Evolutionary conservation across 106 monocot genomes (phyloP).

Genomic region (Agapanthus africanus): DNA sequence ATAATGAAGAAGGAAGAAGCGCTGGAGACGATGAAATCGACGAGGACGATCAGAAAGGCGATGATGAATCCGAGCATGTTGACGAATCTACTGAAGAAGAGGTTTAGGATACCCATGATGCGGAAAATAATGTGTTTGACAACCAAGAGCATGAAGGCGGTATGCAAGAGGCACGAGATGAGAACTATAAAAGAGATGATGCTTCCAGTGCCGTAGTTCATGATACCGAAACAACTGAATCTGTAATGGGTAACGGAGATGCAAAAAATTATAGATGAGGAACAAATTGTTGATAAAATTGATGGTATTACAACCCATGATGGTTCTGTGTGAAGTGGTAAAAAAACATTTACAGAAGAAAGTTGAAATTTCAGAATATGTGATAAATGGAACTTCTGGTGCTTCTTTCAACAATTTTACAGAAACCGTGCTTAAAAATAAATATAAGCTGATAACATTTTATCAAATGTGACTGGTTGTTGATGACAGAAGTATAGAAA

Average conservation of each 20-base stretch:
- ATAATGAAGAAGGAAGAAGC: conserved; percentile 35
- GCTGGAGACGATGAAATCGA: conserved; percentile 44
- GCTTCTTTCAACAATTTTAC: background rate
- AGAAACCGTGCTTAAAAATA: no score
- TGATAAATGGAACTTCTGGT: conserved; percentile 5
- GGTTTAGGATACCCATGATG: conserved; percentile 18
- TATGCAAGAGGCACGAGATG: conserved; percentile 48
- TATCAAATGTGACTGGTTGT: no score
- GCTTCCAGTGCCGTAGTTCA: conserved; percentile 53
- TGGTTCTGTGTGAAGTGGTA: background rate
- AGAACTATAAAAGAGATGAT: conserved; percentile 55
- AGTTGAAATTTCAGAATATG: background rate
- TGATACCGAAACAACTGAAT: conserved; percentile 22
- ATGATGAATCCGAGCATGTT: conserved; percentile 17
- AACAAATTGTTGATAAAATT: background rate
- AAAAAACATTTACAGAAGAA: background rate
- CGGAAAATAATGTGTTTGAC: conserved; percentile 25
- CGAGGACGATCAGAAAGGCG: conserved; percentile 9
- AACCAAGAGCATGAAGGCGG: conserved; percentile 31
- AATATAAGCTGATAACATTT: no score
- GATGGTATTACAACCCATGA: conserved; percentile 9
- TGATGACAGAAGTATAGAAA: background rate
- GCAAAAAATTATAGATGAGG: background rate
- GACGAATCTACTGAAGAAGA: conserved; percentile 25
- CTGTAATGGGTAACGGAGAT: background rate